These are phyloP conservation scores for Trichosporon coremiiforme DNA, from an alignment of 1,284 basidiomycete species.

Conservation along the genomic window DNA sequence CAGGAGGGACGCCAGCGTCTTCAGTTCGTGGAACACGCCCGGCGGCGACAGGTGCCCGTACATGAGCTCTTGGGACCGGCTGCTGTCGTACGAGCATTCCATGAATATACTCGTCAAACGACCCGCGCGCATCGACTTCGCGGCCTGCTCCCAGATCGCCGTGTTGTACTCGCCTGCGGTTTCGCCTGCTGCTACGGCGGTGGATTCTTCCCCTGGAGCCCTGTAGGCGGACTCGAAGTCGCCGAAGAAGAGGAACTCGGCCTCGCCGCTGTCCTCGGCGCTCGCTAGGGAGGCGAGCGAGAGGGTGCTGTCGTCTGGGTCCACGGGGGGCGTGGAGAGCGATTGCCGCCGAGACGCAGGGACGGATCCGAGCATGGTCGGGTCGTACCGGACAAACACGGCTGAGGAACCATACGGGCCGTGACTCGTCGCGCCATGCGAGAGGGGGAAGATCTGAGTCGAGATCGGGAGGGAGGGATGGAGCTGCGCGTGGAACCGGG, in stretches of 20 bases:
- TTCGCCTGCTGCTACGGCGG: slow-evolving; percentile 29
- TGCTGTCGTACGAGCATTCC: slow-evolving; percentile 55
- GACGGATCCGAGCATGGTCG: slow-evolving; percentile 24
- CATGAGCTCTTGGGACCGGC: slow-evolving; percentile 47
- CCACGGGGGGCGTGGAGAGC: slow-evolving; percentile 11
- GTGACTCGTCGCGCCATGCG: slow-evolving; percentile 51
- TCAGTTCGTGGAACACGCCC: slow-evolving; percentile 47
- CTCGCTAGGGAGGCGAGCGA: not conserved
- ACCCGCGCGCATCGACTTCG: slow-evolving; percentile 40
- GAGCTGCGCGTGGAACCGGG: slow-evolving; percentile 33
- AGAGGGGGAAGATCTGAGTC: slow-evolving; percentile 45
- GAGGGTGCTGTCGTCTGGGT: slow-evolving; percentile 15
- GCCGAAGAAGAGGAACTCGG: slow-evolving; percentile 55
- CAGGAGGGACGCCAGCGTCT: slow-evolving; percentile 39
- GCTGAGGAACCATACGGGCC: slow-evolving; percentile 52
- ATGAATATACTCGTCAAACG: slow-evolving; percentile 51
- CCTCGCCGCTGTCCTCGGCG: slow-evolving; percentile 18
- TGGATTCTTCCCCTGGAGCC: slow-evolving; percentile 30
- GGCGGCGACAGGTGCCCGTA: slow-evolving; percentile 54
- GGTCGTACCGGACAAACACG: slow-evolving; percentile 51
- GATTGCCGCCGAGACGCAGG: slow-evolving; percentile 21
- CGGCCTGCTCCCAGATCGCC: slow-evolving; percentile 51
- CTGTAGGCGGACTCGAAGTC: slow-evolving; percentile 48
- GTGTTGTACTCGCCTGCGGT: slow-evolving; percentile 36
- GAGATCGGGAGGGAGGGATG: slow-evolving; percentile 46